Base-by-base conservation (phyloP, 2,329 filamentous ascomycete species). In the Zymoseptoria tritici region DNA sequence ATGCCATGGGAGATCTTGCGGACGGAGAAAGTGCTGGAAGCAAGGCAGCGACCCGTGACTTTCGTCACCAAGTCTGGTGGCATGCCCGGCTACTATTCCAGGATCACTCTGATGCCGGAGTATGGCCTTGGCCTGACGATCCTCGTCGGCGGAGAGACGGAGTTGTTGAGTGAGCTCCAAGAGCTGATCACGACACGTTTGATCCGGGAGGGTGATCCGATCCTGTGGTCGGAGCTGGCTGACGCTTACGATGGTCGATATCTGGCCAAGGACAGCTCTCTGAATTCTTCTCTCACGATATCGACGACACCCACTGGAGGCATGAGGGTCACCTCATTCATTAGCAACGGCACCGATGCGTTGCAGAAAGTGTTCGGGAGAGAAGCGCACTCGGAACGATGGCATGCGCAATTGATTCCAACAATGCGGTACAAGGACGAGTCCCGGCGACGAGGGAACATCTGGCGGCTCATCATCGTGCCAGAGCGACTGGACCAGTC, bases 1-100 rank as follows among this genome's bases (percentile, higher is more conserved):
- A 75, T 77, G 67, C 77, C 78, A 0, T 80, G 76, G 76, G 78
- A 80, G 62, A 79, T 78, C 0, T 74, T 74, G 36, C 74, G 76
- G 0, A 76, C 73, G 1, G 71, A 75, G 26, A 68, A 69, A 5
- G 70, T 78, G 11, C 66, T 79, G 0, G 54, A 61, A 5, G 60
- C 70, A 13, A 76, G 69, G 7, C 65, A 62, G 5, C 68, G 75
- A 6, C 69, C 74, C 0, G 71, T 79, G 3, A 77, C 74, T 1
- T 50, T 56, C 62, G 65, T 76, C 51, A 77, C 76, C 7, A 79
- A 79, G 63, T 62, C 67, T 3, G 77, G 77, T 4, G 71, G 73
- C 0, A 59, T 76, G 0, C 74, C 75, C 0, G 73, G 74, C 2
- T 79, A 78, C 52, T 61, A 62, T 1, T 74, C 72, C 5, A 67